phyloP scores from a whole-genome alignment of 768 basidiomycete genomes.

The Tricholoma saponaceum region DNA sequence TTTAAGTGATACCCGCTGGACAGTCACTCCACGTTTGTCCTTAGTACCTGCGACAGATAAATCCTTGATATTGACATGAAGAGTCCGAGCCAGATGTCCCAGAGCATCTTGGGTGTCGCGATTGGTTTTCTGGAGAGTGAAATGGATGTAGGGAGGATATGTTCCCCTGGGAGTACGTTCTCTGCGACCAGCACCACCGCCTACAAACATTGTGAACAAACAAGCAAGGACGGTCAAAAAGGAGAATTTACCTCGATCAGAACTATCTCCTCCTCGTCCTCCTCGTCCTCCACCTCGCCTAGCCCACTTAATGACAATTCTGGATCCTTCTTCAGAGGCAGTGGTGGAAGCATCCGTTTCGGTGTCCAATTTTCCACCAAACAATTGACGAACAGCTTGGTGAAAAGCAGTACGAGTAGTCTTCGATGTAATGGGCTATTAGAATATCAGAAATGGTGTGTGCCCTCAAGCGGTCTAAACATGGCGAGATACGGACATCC shows the following conservation, averaged over 20 bases:
- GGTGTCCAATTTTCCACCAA: conserved; percentile 80
- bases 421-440: conserved; percentile 81
- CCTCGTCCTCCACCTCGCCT: conserved; percentile 44
- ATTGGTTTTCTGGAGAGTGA: conserved; percentile 96
- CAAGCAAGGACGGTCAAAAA: neutral
- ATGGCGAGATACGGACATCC: conserved; percentile 52
- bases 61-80: conserved; percentile 78
- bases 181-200: conserved; percentile 21
- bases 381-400: conserved; percentile 72
- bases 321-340: conserved; percentile 60
- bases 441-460: conserved; percentile 11
- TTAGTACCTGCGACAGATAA: conserved; percentile 93
- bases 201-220: neutral
- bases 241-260: conserved; percentile 17
- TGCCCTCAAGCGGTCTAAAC: conserved; percentile 8
- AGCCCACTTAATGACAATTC: conserved; percentile 79
- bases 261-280: conserved; percentile 38
- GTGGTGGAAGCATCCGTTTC: conserved; percentile 60
- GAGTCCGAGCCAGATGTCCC: conserved; percentile 66
- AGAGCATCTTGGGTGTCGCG: conserved; percentile 96
- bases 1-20: conserved; percentile 83
- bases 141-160: conserved; percentile 89
- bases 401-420: conserved; percentile 79
- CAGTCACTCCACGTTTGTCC: conserved; percentile 96
- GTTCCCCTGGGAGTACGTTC: conserved; percentile 54